phyloP scores from a whole-genome alignment of 306 rosid genomes.

The Trifolium pratense region DNA sequence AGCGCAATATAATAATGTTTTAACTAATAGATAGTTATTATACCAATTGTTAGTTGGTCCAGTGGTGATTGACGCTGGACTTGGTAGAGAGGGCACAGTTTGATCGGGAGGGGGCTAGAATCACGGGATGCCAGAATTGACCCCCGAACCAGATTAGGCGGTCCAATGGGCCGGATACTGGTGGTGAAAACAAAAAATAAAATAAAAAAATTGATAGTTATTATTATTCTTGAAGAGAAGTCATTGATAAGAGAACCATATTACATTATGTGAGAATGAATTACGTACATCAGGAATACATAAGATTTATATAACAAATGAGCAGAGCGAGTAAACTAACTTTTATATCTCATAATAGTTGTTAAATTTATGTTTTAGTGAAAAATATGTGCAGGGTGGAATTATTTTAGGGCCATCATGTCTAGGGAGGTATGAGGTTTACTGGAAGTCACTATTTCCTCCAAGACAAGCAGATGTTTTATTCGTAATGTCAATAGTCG shows the following conservation, averaged over 20 bases:
- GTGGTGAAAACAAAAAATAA: no score
- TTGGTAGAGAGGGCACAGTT: no score
- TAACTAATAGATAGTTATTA: background rate
- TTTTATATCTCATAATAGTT: background rate
- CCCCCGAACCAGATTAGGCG: no score
- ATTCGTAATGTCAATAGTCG: background rate
- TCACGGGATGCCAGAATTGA: no score
- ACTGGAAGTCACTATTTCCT: slow-evolving; percentile 5
- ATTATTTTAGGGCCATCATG: slow-evolving; percentile 51
- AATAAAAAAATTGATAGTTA: no score
- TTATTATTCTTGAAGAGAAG: background rate
- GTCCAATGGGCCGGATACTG: no score
- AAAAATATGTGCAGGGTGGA: slow-evolving; percentile 47
- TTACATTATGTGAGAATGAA: no score
- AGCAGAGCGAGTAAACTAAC: background rate
- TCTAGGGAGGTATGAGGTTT: slow-evolving; percentile 13
- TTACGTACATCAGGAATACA: no score
- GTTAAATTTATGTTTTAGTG: background rate
- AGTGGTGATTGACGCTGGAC: no score
- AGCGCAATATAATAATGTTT: background rate
- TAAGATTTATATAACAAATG: background rate
- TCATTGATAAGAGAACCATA: no score
- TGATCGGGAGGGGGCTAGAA: no score
- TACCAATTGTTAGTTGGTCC: no score
- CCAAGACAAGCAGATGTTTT: slow-evolving; percentile 22